Base-by-base conservation (phyloP, 129 eudicot genomes). In the Solidago caesia region DNA sequence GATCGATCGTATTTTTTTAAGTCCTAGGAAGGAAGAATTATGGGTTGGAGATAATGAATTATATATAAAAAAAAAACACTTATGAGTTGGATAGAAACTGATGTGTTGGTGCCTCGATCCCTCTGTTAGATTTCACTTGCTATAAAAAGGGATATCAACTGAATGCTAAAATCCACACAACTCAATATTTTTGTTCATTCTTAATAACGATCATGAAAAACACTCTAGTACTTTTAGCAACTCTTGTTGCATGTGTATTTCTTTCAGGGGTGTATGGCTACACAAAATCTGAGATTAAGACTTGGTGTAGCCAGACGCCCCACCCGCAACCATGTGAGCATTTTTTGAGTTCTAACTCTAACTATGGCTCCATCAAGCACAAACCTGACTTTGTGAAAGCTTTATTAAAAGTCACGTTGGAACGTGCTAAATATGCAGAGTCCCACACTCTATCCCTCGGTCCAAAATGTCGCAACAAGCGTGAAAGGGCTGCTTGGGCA, bases 231-330 rank as follows among this genome's bases (percentile, higher is more conserved):
- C 25, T 80, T 21, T 66, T 80, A 9, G 4, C 74, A 41, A 67
- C 74, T 49, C 12, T 84, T 14, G 58, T 83, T 4, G 39, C 68
- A 16, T 4, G 75, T 16, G 8, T 66, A 7, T 70, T 78, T 44
- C 43, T 83, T 65, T 77, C 81, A 0, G 62, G 78, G 12, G 83
- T 78, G n/a, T 56, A 25, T 42, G 76, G 82, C 67, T 72, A 75
- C 75, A 56, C 80, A 7, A 52, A 68, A 2, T 53, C 79, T 1
- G 79, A 70, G 29, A 69, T 92, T 6, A 84, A 69, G 3, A 67
- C 82, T 6, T 87, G 91, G 96, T 92, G 98, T 29, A 75, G 63
- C 68, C 83, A 86, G 74, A 89, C 95, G n/a, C 98, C 98, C 2
- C 60, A 89, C 72, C 96, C 96, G 0, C 66, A 85, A 26, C 92